A percentile compares a stretch with the other conserved stretches of the same genome.
phyloP scores from a whole-genome alignment of 148 eudicot species.

The Chenopodium album region DNA sequence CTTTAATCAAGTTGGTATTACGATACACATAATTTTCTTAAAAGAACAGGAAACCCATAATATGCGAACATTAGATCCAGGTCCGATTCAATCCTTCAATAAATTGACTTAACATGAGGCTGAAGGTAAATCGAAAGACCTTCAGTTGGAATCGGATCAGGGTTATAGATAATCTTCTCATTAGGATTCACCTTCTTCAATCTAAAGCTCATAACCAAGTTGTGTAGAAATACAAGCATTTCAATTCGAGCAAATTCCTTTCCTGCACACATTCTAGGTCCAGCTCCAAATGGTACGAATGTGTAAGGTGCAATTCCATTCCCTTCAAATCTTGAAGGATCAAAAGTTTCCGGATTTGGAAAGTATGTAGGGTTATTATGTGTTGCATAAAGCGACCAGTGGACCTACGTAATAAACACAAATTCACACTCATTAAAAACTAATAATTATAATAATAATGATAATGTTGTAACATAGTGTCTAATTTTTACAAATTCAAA shows the following conservation, averaged over 20 bases:
- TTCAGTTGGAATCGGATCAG: neutral
- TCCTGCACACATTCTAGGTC: slow-evolving; percentile 7
- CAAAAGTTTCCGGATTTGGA: slow-evolving; percentile 3
- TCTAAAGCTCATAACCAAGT: neutral
- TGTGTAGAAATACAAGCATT: slow-evolving; percentile 4
- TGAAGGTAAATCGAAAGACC: neutral
- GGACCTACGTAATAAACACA: neutral
- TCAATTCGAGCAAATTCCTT: slow-evolving; percentile 6
- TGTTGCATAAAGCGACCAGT: slow-evolving; percentile 11
- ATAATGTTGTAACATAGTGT: too few relatives aligned
- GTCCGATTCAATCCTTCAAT: too few relatives aligned
- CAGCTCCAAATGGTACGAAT: slow-evolving; percentile 5
- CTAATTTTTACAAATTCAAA: too few relatives aligned
- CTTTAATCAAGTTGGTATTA: too few relatives aligned
- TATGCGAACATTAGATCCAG: too few relatives aligned
- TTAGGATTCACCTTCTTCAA: neutral
- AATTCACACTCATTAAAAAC: too few relatives aligned
- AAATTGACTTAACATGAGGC: too few relatives aligned
- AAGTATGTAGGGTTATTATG: slow-evolving; percentile 10
- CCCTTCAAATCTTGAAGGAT: slow-evolving; percentile 9
- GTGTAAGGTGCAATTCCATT: slow-evolving; percentile 7
- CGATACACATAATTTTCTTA: too few relatives aligned
- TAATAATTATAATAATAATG: too few relatives aligned
- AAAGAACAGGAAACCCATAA: too few relatives aligned
- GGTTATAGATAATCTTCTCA: neutral